Evolutionary conservation across 129 eudicot species (phyloP), one percentile per base, ranked within the genome.

Genomic region (Flaveria trinervia): DNA sequence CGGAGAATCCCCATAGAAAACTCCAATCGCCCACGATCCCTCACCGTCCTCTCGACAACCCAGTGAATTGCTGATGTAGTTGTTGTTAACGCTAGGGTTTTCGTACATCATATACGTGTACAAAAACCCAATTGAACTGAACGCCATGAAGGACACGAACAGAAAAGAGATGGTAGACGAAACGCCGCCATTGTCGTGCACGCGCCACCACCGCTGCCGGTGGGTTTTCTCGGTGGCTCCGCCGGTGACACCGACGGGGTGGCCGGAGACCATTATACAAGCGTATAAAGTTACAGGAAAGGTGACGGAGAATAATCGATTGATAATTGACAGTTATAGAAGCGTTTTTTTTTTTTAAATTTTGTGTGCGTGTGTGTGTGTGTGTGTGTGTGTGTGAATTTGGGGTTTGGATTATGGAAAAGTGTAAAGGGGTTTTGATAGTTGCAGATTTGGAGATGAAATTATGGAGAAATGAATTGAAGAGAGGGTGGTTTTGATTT

Each of bases 1-100:
- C 1, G 98, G 98, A 5, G 96, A 88, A 52, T 82, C 89, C 9
- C 98, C 98, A 66, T 86, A 90, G 70, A 85, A 93, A 77, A 93
- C 84, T 49, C 98, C 98, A 59, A 93, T 78, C 4, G 92, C 79
- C 98, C 98, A 93, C 0, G 98, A 93, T 25, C 98, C 98, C 78
- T 93, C 98, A 66, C 73, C 76, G 75, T 93, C 98, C 52, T 82
- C 91, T 13, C 65, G 74, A 66, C 98, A 93, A 6, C 95, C 98
- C 12, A 71, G 3, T 3, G 83, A 49, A 23, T 48, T 30, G 12
- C 20, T 74, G 25, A 60, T 36, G 41, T 36, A 36, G 41, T 36
- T 5, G 10, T 14, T 69, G 17, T 10, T 26, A 14, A 52, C 59
- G 39, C 17, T 59, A 15, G 69, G 56, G 49, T 30, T 54, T 20